phyloP scores from a whole-genome alignment of 352 stramenopile species.

The Phytopythium cucurbitacearum region DNA sequence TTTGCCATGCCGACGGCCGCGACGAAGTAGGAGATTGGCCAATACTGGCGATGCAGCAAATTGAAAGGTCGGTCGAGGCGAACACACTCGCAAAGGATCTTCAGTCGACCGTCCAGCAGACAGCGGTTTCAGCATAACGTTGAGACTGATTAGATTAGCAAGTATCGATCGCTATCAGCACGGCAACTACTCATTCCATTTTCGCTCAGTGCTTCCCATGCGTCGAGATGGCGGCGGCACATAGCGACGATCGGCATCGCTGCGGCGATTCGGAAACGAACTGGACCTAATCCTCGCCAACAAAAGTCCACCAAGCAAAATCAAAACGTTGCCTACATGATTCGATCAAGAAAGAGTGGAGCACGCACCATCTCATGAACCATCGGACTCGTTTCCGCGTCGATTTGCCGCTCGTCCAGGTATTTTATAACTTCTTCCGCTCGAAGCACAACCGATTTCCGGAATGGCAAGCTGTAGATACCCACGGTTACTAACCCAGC shows the following conservation, averaged over 20 bases:
- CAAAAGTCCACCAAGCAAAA: neutral
- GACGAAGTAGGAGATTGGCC: too few species aligned
- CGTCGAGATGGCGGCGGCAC: slow-evolving; percentile 33
- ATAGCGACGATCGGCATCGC: slow-evolving; percentile 61
- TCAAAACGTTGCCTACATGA: slow-evolving; percentile 2
- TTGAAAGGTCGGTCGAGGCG: slow-evolving; percentile 1
- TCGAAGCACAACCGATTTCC: slow-evolving; percentile 46
- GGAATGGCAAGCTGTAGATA: slow-evolving; percentile 39
- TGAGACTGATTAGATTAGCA: too few species aligned
- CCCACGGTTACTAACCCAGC: slow-evolving; percentile 3
- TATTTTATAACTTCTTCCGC: slow-evolving; percentile 51
- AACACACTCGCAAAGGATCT: neutral
- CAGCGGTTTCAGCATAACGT: neutral
- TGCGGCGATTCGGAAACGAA: slow-evolving; percentile 55
- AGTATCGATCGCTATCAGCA: neutral
- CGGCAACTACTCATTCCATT: too few species aligned
- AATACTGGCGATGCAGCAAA: neutral
- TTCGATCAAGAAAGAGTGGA: neutral
- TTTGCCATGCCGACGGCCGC: neutral
- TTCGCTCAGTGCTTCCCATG: slow-evolving; percentile 5
- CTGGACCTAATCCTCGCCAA: slow-evolving; percentile 36
- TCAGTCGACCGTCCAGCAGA: neutral
- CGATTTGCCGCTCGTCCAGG: slow-evolving; percentile 38
- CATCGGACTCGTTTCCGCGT: slow-evolving; percentile 26
- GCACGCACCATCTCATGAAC: slow-evolving; percentile 52